A percentile compares a stretch with the other conserved stretches of the same genome.
Evolutionary conservation across 768 basidiomycete genomes (phyloP).

Genomic region (Calvatia gigantea): DNA sequence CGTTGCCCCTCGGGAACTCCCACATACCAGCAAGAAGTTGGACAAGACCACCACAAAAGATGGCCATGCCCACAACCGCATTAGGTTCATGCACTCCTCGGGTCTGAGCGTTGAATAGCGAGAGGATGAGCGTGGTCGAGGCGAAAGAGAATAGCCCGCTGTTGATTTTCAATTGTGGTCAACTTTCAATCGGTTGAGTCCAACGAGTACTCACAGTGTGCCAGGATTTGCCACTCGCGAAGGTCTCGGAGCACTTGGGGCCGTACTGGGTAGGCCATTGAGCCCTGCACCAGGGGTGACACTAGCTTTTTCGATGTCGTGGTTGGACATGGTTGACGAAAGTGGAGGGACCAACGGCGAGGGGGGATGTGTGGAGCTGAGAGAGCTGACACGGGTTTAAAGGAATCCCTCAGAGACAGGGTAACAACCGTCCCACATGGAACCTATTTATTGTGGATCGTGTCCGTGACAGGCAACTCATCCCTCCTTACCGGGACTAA

Average conservation of each 20-base stretch:
- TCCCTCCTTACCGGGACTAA: neutral
- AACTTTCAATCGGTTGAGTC: conserved; percentile 2
- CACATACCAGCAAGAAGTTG: conserved; percentile 91
- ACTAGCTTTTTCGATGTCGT: conserved; percentile 36
- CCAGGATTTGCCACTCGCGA: conserved; percentile 57
- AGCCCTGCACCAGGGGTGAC: conserved; percentile 23
- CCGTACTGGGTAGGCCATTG: conserved; percentile 10
- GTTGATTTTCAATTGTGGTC: conserved; percentile 5
- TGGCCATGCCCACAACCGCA: conserved; percentile 81
- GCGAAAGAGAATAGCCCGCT: conserved; percentile 84
- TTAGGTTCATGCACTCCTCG: conserved; percentile 58
- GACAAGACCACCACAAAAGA: conserved; percentile 79
- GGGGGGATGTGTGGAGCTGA: neutral
- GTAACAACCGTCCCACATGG: neutral
- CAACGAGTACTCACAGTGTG: conserved; percentile 37
- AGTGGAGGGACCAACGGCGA: conserved; percentile 4
- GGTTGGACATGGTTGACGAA: conserved; percentile 14
- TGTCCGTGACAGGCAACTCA: neutral
- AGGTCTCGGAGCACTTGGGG: conserved; percentile 20
- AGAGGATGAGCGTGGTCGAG: conserved; percentile 77
- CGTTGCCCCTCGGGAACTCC: conserved; percentile 71
- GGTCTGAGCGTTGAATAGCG: conserved; percentile 63
- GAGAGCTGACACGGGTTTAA: neutral
- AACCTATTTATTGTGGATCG: neutral
- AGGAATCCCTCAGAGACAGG: neutral